These are phyloP conservation scores for Olyra latifolia DNA, from an alignment of 176 grass and related monocot species.

Conservation along the genomic window DNA sequence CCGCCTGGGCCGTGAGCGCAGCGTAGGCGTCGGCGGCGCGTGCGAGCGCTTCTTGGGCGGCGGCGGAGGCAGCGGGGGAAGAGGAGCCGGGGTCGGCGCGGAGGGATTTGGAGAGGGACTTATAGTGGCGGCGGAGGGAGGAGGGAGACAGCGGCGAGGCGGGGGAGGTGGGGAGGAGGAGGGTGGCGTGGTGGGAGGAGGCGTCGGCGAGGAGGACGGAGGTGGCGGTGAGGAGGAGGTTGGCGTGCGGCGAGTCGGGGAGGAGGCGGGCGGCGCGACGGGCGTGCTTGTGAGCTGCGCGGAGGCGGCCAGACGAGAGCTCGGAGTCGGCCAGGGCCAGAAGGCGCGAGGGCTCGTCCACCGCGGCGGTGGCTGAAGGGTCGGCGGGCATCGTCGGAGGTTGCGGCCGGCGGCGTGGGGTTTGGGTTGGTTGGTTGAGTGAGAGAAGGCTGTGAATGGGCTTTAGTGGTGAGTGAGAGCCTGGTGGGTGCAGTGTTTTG, in stretches of 20 bases:
- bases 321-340: conserved; percentile 57
- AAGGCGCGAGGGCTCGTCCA: conserved; percentile 34
- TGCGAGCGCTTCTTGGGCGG: conserved; percentile 62
- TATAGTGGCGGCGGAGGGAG: conserved; percentile 65
- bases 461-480: background rate
- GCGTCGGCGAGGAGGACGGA: conserved; percentile 59
- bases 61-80: background rate
- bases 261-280: conserved; percentile 57
- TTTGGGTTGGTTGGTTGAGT: background rate
- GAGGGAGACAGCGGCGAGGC: background rate
- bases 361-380: background rate
- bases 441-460: background rate
- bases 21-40: conserved; percentile 55
- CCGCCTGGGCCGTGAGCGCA: conserved; percentile 50
- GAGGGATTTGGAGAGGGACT: conserved; percentile 64
- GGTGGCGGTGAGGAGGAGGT: conserved; percentile 46
- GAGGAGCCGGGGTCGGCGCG: conserved; percentile 24
- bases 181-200: conserved; percentile 51
- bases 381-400: conserved; percentile 30
- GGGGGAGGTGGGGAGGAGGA: conserved; percentile 36
- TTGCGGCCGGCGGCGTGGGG: background rate
- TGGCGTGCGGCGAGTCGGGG: conserved; percentile 28
- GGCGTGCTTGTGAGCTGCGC: conserved; percentile 66
- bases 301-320: conserved; percentile 40
- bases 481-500: background rate